Percentiles rank a stretch among this genome's conserved stretches.
Conservation (phyloP, 2,329 filamentous ascomycete genomes). For the Aaosphaeria arxii region DNA sequence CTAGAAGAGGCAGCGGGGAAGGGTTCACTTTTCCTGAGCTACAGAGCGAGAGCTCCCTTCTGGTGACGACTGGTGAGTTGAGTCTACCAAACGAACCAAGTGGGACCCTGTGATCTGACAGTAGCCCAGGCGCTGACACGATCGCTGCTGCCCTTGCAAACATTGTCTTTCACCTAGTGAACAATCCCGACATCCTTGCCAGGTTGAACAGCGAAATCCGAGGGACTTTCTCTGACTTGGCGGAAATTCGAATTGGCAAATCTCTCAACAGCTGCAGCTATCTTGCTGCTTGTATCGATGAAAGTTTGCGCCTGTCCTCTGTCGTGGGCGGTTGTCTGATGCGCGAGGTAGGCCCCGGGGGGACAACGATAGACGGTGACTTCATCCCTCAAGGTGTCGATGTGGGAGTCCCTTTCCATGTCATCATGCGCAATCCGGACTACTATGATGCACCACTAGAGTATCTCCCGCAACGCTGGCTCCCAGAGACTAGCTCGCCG, state of each 20-base stretch:
- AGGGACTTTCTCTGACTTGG: slow-evolving; percentile 4
- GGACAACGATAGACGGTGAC: slow-evolving; percentile 11
- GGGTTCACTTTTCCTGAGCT: no score
- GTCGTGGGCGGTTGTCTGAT: slow-evolving; percentile 8
- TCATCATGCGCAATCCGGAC: slow-evolving; percentile 12
- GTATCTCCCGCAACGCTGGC: slow-evolving; percentile 15
- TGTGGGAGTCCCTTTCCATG: slow-evolving; percentile 11
- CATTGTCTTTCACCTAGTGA: slow-evolving; percentile 35
- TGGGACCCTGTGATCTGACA: no score
- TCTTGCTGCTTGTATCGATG: slow-evolving; percentile 21
- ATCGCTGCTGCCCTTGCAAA: slow-evolving; percentile 24
- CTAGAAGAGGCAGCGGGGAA: no score
- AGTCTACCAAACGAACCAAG: no score
- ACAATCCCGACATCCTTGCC: slow-evolving; percentile 11
- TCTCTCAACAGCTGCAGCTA: slow-evolving; percentile 11
- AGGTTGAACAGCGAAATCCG: slow-evolving; percentile 5
- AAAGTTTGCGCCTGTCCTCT: slow-evolving; percentile 15
- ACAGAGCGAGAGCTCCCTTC: no score
- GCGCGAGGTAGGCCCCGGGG: slow-evolving; percentile 12
- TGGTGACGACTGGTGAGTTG: no score
- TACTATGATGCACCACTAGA: slow-evolving; percentile 11
- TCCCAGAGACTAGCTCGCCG: background rate
- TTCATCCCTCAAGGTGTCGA: slow-evolving; percentile 13
- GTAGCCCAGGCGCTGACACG: slow-evolving; percentile 37
- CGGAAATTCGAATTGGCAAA: slow-evolving; percentile 12